A percentile compares a stretch with the other conserved stretches of the same genome.
Evolutionary conservation across 345 rosid genomes (phyloP).

Genomic region (Crucihimalaya himalaica): DNA sequence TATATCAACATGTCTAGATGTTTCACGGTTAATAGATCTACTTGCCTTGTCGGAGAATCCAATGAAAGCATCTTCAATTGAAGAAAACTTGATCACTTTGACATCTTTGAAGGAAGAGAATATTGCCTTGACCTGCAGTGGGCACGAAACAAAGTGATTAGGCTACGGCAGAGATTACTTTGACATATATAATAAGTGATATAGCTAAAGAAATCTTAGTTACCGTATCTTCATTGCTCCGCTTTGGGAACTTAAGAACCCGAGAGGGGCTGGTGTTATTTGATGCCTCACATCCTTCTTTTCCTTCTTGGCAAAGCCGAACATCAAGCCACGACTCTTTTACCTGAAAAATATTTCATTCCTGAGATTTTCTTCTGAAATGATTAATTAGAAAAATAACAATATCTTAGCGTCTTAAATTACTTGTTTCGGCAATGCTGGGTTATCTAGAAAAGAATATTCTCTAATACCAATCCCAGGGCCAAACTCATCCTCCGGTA

Average conservation of each 20-base stretch:
- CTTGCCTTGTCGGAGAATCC: slow-evolving; percentile 82
- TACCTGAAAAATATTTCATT: slow-evolving; percentile 54
- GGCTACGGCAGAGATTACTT: slow-evolving; percentile 8
- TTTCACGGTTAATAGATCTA: slow-evolving; percentile 7
- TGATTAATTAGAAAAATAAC: slow-evolving; percentile 10
- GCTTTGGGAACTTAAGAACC: slow-evolving; percentile 71
- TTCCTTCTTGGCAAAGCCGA: slow-evolving; percentile 80
- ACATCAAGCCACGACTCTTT: slow-evolving; percentile 93
- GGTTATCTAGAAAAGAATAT: slow-evolving; percentile 83
- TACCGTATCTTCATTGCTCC: slow-evolving; percentile 86
- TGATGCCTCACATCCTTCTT: slow-evolving; percentile 56
- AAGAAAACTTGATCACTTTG: slow-evolving; percentile 85
- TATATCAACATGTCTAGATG: slow-evolving; percentile 2
- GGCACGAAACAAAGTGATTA: slow-evolving; percentile 17
- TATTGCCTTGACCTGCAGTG: slow-evolving; percentile 59
- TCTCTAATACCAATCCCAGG: slow-evolving; percentile 77
- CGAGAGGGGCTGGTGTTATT: slow-evolving; percentile 53
- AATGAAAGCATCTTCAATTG: slow-evolving; percentile 80
- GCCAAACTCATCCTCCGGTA: slow-evolving; percentile 84
- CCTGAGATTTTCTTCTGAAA: background rate
- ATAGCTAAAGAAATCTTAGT: slow-evolving; percentile 19
- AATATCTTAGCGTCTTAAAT: background rate
- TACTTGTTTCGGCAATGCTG: slow-evolving; percentile 76
- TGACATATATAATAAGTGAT: background rate
- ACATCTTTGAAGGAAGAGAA: slow-evolving; percentile 75